Conservation (phyloP, 306 rosid genomes). For the Leucaena leucocephala region DNA sequence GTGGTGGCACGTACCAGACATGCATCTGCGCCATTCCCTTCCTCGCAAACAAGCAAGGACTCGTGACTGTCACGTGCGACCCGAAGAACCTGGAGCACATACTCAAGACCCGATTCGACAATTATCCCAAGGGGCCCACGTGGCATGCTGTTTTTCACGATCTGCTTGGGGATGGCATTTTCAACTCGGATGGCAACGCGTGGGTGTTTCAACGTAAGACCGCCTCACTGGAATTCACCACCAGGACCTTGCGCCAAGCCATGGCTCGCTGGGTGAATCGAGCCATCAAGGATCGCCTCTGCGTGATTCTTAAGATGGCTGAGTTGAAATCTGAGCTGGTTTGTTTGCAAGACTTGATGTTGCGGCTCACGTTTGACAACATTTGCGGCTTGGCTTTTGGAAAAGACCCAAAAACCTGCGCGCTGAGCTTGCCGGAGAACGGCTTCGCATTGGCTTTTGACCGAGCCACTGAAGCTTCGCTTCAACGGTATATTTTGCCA, state of each 20-base stretch:
- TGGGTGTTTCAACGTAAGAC: conserved; percentile 31
- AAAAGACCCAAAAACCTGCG: neutral
- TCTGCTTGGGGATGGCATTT: conserved; percentile 12
- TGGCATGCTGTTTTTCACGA: conserved; percentile 22
- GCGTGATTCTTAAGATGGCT: conserved; percentile 1
- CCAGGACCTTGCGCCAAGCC: conserved; percentile 27
- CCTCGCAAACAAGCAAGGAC: conserved; percentile 14
- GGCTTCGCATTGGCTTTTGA: conserved; percentile 16
- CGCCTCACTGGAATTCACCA: conserved; percentile 20
- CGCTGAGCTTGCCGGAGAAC: neutral
- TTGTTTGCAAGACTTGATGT: conserved; percentile 11
- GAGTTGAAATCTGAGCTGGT: neutral
- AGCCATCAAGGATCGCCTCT: conserved; percentile 23
- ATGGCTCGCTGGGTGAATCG: conserved; percentile 32
- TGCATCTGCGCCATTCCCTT: conserved; percentile 8
- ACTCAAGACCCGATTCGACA: conserved; percentile 1
- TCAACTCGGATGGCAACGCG: conserved; percentile 2
- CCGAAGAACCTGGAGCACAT: conserved; percentile 22
- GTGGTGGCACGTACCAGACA: conserved; percentile 28
- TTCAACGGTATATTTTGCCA: conserved; percentile 7
- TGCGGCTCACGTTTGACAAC: conserved; percentile 21
- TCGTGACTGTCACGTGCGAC: conserved; percentile 29
- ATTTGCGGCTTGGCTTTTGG: conserved; percentile 31
- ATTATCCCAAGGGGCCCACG: conserved; percentile 27
- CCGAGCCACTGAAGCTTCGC: conserved; percentile 19